Percentiles rank a stretch among this genome's conserved stretches.
Conservation (phyloP, 768 basidiomycete species). For the Roridomyces roridus region DNA sequence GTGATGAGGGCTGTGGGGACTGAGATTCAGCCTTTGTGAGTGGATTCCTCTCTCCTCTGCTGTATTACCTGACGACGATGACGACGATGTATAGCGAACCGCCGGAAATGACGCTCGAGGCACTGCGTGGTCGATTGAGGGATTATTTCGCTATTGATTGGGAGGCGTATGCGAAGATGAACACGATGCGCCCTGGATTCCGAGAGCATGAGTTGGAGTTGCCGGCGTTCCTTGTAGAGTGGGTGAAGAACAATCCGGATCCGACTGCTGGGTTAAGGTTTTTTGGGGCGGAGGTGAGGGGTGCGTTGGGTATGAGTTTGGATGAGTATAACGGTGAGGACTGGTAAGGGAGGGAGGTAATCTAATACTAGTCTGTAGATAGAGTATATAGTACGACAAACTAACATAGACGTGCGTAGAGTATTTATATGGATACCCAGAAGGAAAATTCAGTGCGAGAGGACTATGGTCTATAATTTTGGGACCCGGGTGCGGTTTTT, state of each 20-base stretch:
- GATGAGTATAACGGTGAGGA: no score
- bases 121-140: background rate
- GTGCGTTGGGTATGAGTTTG: no score
- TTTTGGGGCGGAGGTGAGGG: no score
- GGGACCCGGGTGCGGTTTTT: no score
- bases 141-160: constrained; percentile 23
- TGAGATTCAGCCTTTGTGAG: constrained; percentile 15
- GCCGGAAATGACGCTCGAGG: constrained; percentile 3
- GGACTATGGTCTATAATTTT: no score
- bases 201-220: background rate
- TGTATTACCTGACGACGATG: no score
- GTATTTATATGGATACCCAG: no score
- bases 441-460: no score
- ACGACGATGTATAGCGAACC: constrained; percentile 1
- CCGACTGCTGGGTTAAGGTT: background rate
- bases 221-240: constrained; percentile 1
- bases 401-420: no score
- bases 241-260: constrained; percentile 8
- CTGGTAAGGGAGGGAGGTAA: no score
- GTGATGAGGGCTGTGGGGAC: constrained; percentile 11
- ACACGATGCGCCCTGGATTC: background rate
- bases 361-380: no score
- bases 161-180: constrained; percentile 2
- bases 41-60: background rate
- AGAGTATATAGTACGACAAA: no score